phyloP scores from a whole-genome alignment of 805 yeast genomes.

The Lipomyces orientalis region DNA sequence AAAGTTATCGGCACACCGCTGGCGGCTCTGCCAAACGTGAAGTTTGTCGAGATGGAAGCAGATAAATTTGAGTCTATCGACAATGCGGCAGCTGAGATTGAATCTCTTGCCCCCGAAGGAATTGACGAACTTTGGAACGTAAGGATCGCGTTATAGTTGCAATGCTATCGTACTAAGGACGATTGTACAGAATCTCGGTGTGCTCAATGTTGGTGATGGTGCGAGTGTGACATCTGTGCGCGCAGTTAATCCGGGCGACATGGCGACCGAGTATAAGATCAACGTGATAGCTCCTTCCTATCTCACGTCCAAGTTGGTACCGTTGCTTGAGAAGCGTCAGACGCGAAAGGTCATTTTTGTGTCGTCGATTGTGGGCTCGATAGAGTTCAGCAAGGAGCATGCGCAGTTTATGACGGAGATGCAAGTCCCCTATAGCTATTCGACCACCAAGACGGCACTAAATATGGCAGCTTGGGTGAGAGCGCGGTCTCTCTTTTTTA shows the following conservation, averaged over 20 bases:
- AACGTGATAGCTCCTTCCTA: not conserved
- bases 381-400: not conserved
- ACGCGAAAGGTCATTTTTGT: not conserved
- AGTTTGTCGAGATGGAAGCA: not conserved
- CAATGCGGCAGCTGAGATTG: conserved; percentile 1
- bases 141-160: too few species aligned
- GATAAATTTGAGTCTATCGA: not conserved
- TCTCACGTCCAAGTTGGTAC: conserved; percentile 3
- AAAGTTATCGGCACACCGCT: not conserved
- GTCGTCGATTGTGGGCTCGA: not conserved
- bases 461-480: too few species aligned
- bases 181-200: too few species aligned
- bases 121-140: not conserved
- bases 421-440: too few species aligned
- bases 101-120: not conserved
- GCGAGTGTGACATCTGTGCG: too few species aligned
- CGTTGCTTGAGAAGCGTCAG: not conserved
- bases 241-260: too few species aligned
- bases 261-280: not conserved
- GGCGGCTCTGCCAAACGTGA: not conserved
- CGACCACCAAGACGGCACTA: too few species aligned
- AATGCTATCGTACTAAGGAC: too few species aligned
- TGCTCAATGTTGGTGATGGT: too few species aligned
- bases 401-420: too few species aligned
- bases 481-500: too few species aligned